Evolutionary conservation across 805 yeast genomes (phyloP).

Genomic region (Candida fluviatilis): DNA sequence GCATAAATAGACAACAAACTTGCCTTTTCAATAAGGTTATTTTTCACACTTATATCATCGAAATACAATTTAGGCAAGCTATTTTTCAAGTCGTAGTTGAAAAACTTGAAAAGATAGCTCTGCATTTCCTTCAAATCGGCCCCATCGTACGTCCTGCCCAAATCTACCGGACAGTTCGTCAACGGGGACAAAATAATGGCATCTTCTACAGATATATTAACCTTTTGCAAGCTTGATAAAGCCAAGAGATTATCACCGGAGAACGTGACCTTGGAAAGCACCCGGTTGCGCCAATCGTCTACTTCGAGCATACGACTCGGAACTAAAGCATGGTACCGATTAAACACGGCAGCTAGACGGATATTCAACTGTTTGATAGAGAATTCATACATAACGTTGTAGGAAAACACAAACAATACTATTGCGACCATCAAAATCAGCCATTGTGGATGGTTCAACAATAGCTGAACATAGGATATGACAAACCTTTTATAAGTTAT

Average conservation of each 20-base stretch:
- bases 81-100: constrained; percentile 24
- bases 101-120: constrained; percentile 13
- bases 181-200: constrained; percentile 12
- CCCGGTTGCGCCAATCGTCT: neutral
- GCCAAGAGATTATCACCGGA: constrained; percentile 7
- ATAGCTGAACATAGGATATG: constrained; percentile 10
- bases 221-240: neutral
- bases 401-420: constrained; percentile 28
- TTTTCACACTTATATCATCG: constrained; percentile 18
- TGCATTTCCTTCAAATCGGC: constrained; percentile 6
- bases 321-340: neutral
- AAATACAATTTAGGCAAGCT: constrained; percentile 21
- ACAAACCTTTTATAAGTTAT: constrained; percentile 1
- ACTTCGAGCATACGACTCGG: neutral
- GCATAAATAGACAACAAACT: constrained; percentile 17
- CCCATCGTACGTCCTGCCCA: neutral
- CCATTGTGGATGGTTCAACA: constrained; percentile 24
- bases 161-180: constrained; percentile 6
- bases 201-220: constrained; percentile 2
- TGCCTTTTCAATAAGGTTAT: constrained; percentile 28
- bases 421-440: constrained; percentile 29
- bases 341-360: constrained; percentile 11
- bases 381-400: constrained; percentile 32
- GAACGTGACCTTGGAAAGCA: constrained; percentile 5
- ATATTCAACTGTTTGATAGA: constrained; percentile 23